phyloP scores from a whole-genome alignment of 225 moss, liverwort and hornwort genomes.

The Physcomitrium patens region DNA sequence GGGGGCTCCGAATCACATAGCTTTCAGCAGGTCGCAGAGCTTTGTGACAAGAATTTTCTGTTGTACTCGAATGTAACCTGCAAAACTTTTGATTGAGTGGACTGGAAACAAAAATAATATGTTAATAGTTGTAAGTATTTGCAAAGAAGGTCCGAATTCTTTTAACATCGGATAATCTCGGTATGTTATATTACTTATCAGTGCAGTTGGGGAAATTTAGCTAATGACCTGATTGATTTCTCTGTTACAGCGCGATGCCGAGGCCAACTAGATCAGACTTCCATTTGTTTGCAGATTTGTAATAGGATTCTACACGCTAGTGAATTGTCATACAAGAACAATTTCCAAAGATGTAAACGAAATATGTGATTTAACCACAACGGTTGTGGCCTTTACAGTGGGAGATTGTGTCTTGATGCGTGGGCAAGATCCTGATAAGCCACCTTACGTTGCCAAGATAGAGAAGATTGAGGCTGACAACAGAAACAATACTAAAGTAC shows the following conservation, averaged over 20 bases:
- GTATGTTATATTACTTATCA: neutral
- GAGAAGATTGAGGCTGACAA: constrained; percentile 54
- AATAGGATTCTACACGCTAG: neutral
- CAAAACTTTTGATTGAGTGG: neutral
- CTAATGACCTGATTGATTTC: too few relatives aligned
- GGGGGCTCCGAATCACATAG: constrained; percentile 10
- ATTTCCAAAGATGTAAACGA: neutral
- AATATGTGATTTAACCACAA: constrained; percentile 3
- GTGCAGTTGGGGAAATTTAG: neutral
- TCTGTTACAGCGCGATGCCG: too few relatives aligned
- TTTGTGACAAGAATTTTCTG: neutral
- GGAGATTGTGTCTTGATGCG: constrained; percentile 56
- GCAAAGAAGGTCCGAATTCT: constrained; percentile 5
- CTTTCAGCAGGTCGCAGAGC: constrained; percentile 11
- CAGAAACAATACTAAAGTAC: constrained; percentile 33
- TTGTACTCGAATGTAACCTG: constrained; percentile 21
- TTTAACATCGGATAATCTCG: neutral
- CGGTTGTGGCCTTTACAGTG: constrained; percentile 20
- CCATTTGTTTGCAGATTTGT: neutral
- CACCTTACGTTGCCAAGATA: constrained; percentile 56
- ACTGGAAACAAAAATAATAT: neutral
- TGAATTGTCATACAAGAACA: neutral
- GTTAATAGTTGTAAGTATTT: constrained; percentile 8
- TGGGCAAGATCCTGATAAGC: constrained; percentile 49
- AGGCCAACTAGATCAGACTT: constrained; percentile 1